Evolutionary conservation across 352 stramenopile genomes (phyloP).

Genomic region (Phytophthora cactorum): DNA sequence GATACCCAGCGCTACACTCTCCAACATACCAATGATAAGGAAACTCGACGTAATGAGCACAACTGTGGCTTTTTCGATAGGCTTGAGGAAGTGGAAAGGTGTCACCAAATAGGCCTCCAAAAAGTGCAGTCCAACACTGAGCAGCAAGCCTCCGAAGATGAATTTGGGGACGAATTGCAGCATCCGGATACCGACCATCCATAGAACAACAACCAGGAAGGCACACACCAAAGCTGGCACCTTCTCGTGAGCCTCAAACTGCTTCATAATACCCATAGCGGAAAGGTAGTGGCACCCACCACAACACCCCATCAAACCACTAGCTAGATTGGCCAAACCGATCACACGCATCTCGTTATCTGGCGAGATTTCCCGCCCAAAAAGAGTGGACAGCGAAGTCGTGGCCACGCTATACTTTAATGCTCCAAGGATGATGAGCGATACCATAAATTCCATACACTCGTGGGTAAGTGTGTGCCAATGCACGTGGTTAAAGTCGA

Average conservation of each 20-base stretch:
- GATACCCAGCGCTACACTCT: slow-evolving; percentile 73
- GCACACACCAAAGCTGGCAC: slow-evolving; percentile 77
- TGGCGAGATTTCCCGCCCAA: slow-evolving; percentile 76
- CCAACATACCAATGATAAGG: slow-evolving; percentile 73
- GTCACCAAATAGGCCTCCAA: slow-evolving; percentile 79
- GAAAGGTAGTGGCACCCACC: slow-evolving; percentile 84
- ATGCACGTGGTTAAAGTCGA: slow-evolving; percentile 64
- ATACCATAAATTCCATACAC: slow-evolving; percentile 69
- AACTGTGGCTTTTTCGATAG: slow-evolving; percentile 66
- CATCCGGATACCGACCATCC: slow-evolving; percentile 67
- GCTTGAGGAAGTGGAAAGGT: slow-evolving; percentile 77
- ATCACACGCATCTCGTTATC: slow-evolving; percentile 87
- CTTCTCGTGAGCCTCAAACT: slow-evolving; percentile 82
- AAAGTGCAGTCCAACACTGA: slow-evolving; percentile 82
- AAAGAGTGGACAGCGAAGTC: slow-evolving; percentile 82
- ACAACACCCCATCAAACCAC: slow-evolving; percentile 68
- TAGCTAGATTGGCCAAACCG: slow-evolving; percentile 73
- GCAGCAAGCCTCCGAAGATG: slow-evolving; percentile 76
- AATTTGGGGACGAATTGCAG: slow-evolving; percentile 85
- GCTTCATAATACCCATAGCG: slow-evolving; percentile 87
- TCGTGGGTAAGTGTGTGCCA: slow-evolving; percentile 67
- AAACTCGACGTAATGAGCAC: slow-evolving; percentile 76
- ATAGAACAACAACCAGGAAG: slow-evolving; percentile 58
- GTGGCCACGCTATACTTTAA: slow-evolving; percentile 86
- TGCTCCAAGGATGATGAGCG: slow-evolving; percentile 73